Base-by-base conservation (phyloP, 805 yeast species). In the Kodamaea neixiangensis region DNA sequence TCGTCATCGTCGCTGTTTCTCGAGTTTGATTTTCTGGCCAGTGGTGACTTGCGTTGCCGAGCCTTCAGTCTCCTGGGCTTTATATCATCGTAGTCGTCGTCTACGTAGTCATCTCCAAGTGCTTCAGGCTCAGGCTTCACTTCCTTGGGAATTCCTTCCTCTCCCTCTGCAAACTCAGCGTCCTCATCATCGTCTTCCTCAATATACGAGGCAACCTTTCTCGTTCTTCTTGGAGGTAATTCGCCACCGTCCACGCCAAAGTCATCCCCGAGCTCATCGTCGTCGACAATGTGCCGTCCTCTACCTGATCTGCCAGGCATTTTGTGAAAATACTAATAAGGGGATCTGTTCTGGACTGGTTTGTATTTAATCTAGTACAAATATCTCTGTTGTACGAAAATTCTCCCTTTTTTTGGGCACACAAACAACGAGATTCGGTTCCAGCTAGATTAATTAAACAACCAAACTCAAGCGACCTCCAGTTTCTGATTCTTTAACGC, bases 241-340 rank as follows among this genome's bases (percentile, higher is more conserved):
- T 22, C 41, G 13, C 19, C 19, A 15, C 13, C 41, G 15, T 18
- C 19, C 22, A 35, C 10, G 4, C 49, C 59, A 2, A 51, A 55
- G 25, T 58, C 56, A 22, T 56, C 60, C 22, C 56, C 62, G 13
- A 59, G 55, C 35, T 63, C 67, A 39, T 62, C 64, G 17, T 57
- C 54, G 49, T 61, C 51, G 51, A 42, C 18, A 57, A 43, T 38
- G 43, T 44, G 20, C 49, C 49, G 42, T 35, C 41, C 41, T 37
- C 41, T 37, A 14, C 54, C 47, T 29, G 50, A 20, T 42, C 50
- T 50, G 20, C 50, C 46, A 53, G 53, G 45, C 55, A 52, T 52
- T 48, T 35, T 44, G 35, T 37, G 21, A 17, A 15, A 17, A 37
- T 17, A 37, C 21, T 37, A 19, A 5, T 37, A 17, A 37, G 21